phyloP scores from a whole-genome alignment of 805 yeast genomes.

The Danielozyma ontarioensis region DNA sequence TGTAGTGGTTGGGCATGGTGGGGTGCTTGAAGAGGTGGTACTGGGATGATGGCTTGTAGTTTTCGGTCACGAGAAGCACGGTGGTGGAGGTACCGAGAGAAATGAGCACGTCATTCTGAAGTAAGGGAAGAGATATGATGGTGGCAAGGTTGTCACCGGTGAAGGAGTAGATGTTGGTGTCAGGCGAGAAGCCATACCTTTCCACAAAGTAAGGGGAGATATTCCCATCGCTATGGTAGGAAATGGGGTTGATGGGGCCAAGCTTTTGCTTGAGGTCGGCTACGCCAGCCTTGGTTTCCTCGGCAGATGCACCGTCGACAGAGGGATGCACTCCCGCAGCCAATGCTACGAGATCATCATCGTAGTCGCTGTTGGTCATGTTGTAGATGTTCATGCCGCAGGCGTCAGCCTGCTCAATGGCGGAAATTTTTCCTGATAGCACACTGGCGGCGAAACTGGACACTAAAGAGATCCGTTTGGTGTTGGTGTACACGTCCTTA shows the following conservation, averaged over 20 bases:
- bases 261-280: conserved; percentile 44
- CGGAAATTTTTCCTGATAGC: conserved; percentile 57
- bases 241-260: conserved; percentile 48
- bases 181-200: conserved; percentile 56
- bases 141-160: conserved; percentile 94
- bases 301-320: conserved; percentile 29
- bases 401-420: conserved; percentile 78
- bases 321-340: conserved; percentile 48
- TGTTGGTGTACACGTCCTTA: conserved; percentile 48
- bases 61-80: conserved; percentile 71
- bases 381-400: conserved; percentile 93
- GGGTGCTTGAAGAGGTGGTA: conserved; percentile 89
- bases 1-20: conserved; percentile 64
- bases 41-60: conserved; percentile 70
- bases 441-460: conserved; percentile 75
- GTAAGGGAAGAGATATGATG: conserved; percentile 72
- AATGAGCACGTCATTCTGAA: conserved; percentile 69
- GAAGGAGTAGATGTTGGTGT: conserved; percentile 65
- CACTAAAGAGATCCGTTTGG: conserved; percentile 64
- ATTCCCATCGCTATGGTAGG: conserved; percentile 44
- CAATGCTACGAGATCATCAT: conserved; percentile 49
- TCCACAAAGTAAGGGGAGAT: conserved; percentile 57
- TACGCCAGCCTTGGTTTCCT: conserved; percentile 22
- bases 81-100: conserved; percentile 94
- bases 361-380: conserved; percentile 50